A percentile compares a stretch with the other conserved stretches of the same genome.
phyloP scores from a whole-genome alignment of 2,329 filamentous ascomycete genomes.

The Colletotrichum paranaense region DNA sequence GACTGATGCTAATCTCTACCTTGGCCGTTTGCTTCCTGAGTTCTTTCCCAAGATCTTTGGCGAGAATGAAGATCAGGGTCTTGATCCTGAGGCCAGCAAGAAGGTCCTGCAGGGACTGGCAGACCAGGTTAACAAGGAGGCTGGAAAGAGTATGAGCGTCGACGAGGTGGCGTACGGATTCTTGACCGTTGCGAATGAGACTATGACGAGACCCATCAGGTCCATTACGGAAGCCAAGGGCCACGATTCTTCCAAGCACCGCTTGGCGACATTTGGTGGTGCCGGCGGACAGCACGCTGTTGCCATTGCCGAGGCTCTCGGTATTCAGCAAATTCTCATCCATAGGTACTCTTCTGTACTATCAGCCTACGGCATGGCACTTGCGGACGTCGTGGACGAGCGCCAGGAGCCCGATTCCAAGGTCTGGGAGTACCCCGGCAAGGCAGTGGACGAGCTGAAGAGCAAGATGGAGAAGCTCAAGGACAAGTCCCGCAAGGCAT shows the following conservation, averaged over 20 bases:
- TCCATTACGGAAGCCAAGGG: slow-evolving; percentile 93
- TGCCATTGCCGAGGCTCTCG: slow-evolving; percentile 87
- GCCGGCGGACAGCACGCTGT: slow-evolving; percentile 93
- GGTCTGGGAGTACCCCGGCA: slow-evolving; percentile 69
- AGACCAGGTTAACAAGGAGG: slow-evolving; percentile 81
- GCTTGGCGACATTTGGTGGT: slow-evolving; percentile 92
- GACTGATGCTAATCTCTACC: slow-evolving; percentile 91
- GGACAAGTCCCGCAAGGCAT: slow-evolving; percentile 74
- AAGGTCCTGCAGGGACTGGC: slow-evolving; percentile 81
- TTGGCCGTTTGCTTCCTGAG: slow-evolving; percentile 85
- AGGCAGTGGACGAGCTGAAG: slow-evolving; percentile 71
- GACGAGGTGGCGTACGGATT: slow-evolving; percentile 93
- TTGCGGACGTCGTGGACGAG: slow-evolving; percentile 94
- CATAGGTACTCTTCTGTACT: slow-evolving; percentile 90
- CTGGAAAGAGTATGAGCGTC: slow-evolving; percentile 75
- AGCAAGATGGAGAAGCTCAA: slow-evolving; percentile 83
- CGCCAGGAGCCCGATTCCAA: slow-evolving; percentile 80
- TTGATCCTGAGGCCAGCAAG: slow-evolving; percentile 81
- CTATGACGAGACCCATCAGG: slow-evolving; percentile 90
- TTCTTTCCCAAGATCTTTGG: slow-evolving; percentile 98
- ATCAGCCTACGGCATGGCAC: slow-evolving; percentile 91
- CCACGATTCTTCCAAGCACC: slow-evolving; percentile 88
- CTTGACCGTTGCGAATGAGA: slow-evolving; percentile 89
- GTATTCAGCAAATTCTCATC: slow-evolving; percentile 86
- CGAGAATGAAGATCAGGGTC: slow-evolving; percentile 83